These are phyloP conservation scores for Colletotrichum cordylinicola DNA, from an alignment of 2,329 filamentous ascomycete genomes.

Conservation along the genomic window DNA sequence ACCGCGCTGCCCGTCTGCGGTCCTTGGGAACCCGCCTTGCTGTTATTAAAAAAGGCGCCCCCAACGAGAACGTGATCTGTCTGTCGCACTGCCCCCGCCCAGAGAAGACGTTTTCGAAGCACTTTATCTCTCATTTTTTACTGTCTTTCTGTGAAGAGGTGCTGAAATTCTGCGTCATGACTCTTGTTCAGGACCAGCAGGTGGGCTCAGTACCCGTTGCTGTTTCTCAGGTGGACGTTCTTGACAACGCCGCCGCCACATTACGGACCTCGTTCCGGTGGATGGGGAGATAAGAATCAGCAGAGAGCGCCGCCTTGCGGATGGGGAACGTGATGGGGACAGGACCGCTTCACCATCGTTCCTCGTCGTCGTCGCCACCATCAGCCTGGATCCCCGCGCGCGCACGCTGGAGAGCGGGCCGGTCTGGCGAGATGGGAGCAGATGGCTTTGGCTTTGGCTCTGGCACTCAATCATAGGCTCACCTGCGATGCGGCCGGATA, in stretches of 20 bases:
- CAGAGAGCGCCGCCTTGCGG: not conserved
- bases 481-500: not conserved
- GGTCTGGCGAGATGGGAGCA: not conserved
- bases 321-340: not conserved
- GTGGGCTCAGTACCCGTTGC: not conserved
- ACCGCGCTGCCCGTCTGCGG: not conserved
- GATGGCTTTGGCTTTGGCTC: not conserved
- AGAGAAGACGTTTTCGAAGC: not conserved
- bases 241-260: not conserved
- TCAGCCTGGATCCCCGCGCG: not conserved
- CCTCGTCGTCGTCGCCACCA: not conserved
- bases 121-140: not conserved
- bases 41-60: not conserved
- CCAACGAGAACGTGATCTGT: not conserved
- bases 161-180: not conserved
- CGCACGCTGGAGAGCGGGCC: not conserved
- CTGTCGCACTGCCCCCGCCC: not conserved
- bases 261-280: not conserved
- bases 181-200: not conserved
- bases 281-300: not conserved
- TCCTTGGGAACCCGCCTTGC: not conserved
- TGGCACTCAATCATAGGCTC: not conserved
- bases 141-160: too few relatives aligned
- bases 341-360: not conserved
- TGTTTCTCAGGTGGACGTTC: not conserved